Evolutionary conservation across 1,139 yeast species (phyloP), one percentile per base, ranked within the genome.

Genomic region (Kurtzmaniella natalensis): DNA sequence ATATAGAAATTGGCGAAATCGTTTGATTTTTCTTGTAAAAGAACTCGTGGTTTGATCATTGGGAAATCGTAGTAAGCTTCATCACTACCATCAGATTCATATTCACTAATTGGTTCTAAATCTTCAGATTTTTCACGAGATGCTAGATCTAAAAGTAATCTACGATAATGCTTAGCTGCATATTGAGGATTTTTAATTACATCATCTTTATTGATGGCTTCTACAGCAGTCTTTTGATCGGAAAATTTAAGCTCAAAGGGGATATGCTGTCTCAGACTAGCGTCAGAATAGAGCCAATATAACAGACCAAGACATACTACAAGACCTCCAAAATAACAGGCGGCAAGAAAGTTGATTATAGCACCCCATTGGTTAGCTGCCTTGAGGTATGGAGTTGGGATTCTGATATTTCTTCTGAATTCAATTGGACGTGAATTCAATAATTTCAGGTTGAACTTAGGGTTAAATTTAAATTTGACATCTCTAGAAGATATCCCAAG

Each of bases 151-250:
- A 64, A 49, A 36, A 69, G 51, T 4, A 69, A 43, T 39, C 70
- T 46, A 33, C 72, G 50, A 41, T 69, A 69, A 45, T 69, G 74
- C 38, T 69, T 69, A 2, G 60, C 70, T 1, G 75, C 71, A 42
- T 61, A 57, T 26, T 70, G 50, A 3, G 75, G 74, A 38, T 69
- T 61, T 33, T 51, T 51, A 37, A 68, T 51, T 10, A 64, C 71
- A 39, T 69, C 75, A 43, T 69, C 74, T 41, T 69, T 69, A 39
- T 66, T 64, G 32, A 69, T 60, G 11, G 71, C 75, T 42, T 62
- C 65, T 14, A 67, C 73, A 1, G 70, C 60, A 8, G 58, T 54
- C 33, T 63, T 47, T 40, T 64, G 70, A 42, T 67, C 53, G 8
- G 42, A 27, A 34, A 63, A 51, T 10, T 52, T 46, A 18, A 69